These are phyloP conservation scores for Mortierella claussenii DNA, from an alignment of 192 early-diverging fungal species.

Conservation along the genomic window DNA sequence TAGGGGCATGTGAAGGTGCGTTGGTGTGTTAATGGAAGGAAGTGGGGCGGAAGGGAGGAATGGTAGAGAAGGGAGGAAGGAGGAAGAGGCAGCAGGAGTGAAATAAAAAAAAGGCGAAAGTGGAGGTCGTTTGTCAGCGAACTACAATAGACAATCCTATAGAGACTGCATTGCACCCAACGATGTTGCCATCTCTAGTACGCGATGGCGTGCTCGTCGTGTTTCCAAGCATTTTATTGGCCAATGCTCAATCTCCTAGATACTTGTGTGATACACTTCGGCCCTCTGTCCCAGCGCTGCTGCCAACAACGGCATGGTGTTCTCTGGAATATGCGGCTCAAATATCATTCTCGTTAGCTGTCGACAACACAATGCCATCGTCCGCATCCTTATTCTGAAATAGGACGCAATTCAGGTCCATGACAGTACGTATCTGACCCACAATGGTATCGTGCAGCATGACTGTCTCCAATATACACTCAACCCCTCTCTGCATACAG, in stretches of 20 bases:
- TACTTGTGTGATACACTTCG: too few relatives aligned
- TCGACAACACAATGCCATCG: too few relatives aligned
- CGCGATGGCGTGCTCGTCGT: constrained; percentile 22
- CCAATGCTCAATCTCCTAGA: constrained; percentile 1
- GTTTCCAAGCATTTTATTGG: constrained; percentile 11
- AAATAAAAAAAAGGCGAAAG: not conserved
- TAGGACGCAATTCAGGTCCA: too few relatives aligned
- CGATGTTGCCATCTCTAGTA: not conserved
- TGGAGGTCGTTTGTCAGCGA: not conserved
- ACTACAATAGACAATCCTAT: too few relatives aligned
- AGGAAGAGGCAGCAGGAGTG: too few relatives aligned
- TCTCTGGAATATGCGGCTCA: constrained; percentile 42
- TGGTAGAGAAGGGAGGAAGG: not conserved
- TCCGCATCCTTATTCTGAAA: too few relatives aligned
- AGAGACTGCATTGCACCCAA: too few relatives aligned
- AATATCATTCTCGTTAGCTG: constrained; percentile 19
- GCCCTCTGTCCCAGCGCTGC: too few relatives aligned
- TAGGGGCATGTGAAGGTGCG: too few relatives aligned
- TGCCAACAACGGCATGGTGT: constrained; percentile 32
- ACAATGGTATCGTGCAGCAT: constrained; percentile 77
- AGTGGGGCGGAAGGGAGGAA: not conserved
- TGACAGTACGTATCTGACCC: too few relatives aligned
- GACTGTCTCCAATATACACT: constrained; percentile 69
- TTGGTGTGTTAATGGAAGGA: too few relatives aligned
- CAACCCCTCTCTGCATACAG: constrained; percentile 72